Conservation (phyloP, 2,329 filamentous ascomycete species). For the Lecanicillium sp. region DNA sequence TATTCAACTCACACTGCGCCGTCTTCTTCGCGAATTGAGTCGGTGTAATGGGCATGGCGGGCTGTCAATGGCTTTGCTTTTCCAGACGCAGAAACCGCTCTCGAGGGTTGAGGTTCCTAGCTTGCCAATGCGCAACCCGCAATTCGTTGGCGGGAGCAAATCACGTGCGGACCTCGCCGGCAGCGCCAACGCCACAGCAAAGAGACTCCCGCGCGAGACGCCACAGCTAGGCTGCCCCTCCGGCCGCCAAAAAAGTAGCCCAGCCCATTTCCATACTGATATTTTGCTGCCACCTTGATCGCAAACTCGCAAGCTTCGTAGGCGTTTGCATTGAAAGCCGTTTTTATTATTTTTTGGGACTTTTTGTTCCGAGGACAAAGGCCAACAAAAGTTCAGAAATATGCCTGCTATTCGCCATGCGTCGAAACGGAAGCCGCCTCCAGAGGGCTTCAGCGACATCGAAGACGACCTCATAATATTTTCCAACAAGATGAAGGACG, state of each 20-base stretch:
- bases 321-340: background rate
- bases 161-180: constrained; percentile 2
- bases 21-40: constrained; percentile 82
- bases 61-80: constrained; percentile 22
- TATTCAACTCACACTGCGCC: constrained; percentile 57
- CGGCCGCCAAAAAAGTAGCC: background rate
- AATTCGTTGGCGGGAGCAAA: background rate
- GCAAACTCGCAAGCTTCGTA: too few relatives aligned
- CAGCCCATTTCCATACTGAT: background rate
- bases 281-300: too few relatives aligned
- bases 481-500: constrained; percentile 88
- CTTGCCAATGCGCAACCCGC: background rate
- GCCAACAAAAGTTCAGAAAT: constrained; percentile 8
- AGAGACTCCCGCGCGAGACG: background rate
- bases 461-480: constrained; percentile 82
- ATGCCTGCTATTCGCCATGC: constrained; percentile 75
- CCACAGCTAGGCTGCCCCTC: constrained; percentile 5
- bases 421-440: constrained; percentile 72
- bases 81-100: constrained; percentile 1
- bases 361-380: background rate
- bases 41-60: constrained; percentile 78
- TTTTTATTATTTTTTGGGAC: background rate
- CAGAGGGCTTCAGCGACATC: constrained; percentile 80
- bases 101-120: constrained; percentile 1
- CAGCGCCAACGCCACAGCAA: constrained; percentile 2